Base-by-base conservation (phyloP, 805 yeast genomes). In the Saccharomycopsis babjevae region DNA sequence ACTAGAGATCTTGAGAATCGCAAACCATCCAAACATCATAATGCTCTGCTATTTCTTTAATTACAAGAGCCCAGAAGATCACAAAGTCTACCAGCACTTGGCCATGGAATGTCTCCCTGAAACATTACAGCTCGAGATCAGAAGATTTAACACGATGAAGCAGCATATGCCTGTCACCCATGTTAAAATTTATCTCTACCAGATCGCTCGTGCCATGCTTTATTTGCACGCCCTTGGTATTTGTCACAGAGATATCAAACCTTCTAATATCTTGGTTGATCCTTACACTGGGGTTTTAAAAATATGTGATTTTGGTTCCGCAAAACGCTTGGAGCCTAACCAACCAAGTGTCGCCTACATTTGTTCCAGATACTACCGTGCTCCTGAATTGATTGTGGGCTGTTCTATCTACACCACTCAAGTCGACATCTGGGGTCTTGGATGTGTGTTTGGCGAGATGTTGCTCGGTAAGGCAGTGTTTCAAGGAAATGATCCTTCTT, bases 391-490 rank as follows among this genome's bases (percentile, higher is more conserved):
- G 63, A 88, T 94, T 69, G 84, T 94, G 60, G 99, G 99, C 1
- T 87, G 91, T 67, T 83, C 92, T 62, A 80, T 85, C 43, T 94
- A 94, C 72, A 83, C 96, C 3, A 86, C 96, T 2, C 89, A 91
- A 69, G 93, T 94, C 62, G 99, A 94, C 72, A 87, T 92, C 68
- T 94, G 99, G 99, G 97, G 97, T 18, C 77, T 93, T 62, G 99
- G 98, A 0, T 93, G 99, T 76, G 97, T 94, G 40, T 76, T 94
- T 63, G 97, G 97, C 15, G 99, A 94, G 74, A 85, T 94, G 89
- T 79, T 87, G 61, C 80, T 91, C 64, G 97, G 97, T 16, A 85
- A 83, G 70, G 96, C 98, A 0, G 83, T 94, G n/a, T 94, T 94
- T 76, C 97, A 92, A 73, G 98, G 99, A 55, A 89, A 85, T 67